These are phyloP conservation scores for Tolypocladium endophyticum DNA, from an alignment of 2,329 filamentous ascomycete genomes.

Conservation along the genomic window DNA sequence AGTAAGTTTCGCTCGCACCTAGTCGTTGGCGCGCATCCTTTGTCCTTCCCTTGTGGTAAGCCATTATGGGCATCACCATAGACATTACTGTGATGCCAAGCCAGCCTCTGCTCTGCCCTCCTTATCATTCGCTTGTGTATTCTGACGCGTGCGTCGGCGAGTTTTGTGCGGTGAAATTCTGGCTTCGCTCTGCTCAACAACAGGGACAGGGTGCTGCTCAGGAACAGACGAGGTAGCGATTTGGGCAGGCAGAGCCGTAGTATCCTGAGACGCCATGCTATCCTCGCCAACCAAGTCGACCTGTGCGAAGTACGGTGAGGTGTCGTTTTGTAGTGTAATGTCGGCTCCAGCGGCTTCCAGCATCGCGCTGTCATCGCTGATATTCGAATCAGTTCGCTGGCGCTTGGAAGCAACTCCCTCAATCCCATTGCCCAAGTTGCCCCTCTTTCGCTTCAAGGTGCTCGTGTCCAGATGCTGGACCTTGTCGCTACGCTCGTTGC, in stretches of 20 bases:
- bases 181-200: not conserved
- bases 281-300: not conserved
- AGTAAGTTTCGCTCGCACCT: not conserved
- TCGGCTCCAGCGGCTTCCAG: not conserved
- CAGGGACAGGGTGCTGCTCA: not conserved
- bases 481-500: not conserved
- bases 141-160: not conserved
- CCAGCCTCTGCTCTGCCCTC: not conserved
- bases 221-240: not conserved
- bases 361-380: not conserved
- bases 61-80: not conserved
- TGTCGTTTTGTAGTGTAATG: not conserved
- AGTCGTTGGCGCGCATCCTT: not conserved
- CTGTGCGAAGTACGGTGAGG: not conserved
- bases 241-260: not conserved
- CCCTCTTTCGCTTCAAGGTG: not conserved
- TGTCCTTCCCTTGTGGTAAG: not conserved
- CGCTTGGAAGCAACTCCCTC: not conserved
- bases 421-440: not conserved
- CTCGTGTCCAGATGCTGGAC: not conserved
- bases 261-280: not conserved
- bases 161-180: not conserved
- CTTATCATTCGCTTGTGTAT: not conserved
- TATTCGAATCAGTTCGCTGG: not conserved
- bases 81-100: not conserved